Evolutionary conservation across 306 rosid species (phyloP).

Genomic region (Fagus crenata): DNA sequence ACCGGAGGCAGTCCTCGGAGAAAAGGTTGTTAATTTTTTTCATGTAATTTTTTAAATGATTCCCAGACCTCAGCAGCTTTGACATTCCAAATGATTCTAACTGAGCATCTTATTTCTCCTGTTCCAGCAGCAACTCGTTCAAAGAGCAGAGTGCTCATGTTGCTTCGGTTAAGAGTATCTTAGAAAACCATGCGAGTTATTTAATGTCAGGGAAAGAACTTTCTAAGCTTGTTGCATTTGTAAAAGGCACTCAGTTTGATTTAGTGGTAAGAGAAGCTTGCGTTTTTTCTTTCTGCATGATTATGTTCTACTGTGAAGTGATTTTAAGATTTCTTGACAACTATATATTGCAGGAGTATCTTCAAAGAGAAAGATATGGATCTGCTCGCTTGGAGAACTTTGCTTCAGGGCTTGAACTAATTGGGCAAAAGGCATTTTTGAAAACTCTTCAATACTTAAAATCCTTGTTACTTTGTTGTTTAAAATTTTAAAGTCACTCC

Average conservation of each 20-base stretch:
- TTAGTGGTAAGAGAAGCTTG: constrained; percentile 64
- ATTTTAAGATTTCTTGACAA: constrained; percentile 25
- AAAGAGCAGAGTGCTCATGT: constrained; percentile 93
- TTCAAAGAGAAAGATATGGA: constrained; percentile 85
- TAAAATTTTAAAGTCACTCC: neutral
- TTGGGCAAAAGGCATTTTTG: constrained; percentile 72
- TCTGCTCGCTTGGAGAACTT: constrained; percentile 91
- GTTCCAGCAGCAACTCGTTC: constrained; percentile 59
- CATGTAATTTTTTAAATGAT: constrained; percentile 21
- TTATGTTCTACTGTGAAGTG: constrained; percentile 11
- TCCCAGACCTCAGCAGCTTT: constrained; percentile 16
- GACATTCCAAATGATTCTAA: constrained; percentile 28
- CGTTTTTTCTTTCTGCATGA: constrained; percentile 6
- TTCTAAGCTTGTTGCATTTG: constrained; percentile 97
- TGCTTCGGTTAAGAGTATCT: constrained; percentile 76
- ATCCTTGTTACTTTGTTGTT: constrained; percentile 12
- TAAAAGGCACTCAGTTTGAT: constrained; percentile 96
- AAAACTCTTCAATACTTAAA: constrained; percentile 7
- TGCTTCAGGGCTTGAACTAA: constrained; percentile 86
- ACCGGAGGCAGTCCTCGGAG: constrained; percentile 64
- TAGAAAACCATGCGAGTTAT: constrained; percentile 94
- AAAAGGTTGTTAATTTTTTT: constrained; percentile 47
- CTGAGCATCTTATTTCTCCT: constrained; percentile 5
- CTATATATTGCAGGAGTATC: constrained; percentile 70
- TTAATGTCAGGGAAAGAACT: constrained; percentile 95